Conservation (phyloP, 306 rosid genomes). For the Vigna hirtella region DNA sequence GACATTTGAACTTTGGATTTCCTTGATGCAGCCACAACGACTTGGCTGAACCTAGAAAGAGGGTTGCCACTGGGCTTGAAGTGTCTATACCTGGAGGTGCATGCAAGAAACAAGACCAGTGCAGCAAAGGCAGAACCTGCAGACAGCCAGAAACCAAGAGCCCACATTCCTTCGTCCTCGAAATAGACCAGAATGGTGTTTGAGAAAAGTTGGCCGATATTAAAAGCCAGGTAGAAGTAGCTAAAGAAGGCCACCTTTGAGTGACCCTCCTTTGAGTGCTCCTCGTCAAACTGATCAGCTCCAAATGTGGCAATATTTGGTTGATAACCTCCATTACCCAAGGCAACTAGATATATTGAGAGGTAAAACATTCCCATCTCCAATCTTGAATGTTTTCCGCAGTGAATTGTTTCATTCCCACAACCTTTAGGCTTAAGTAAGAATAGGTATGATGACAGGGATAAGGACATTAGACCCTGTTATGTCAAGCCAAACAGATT, state of each 20-base stretch:
- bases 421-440: slow-evolving; percentile 86
- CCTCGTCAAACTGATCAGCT: slow-evolving; percentile 97
- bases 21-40: slow-evolving; percentile 75
- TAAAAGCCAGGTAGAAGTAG: slow-evolving; percentile 97
- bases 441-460: slow-evolving; percentile 80
- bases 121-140: slow-evolving; percentile 84
- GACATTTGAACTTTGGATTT: slow-evolving; percentile 69
- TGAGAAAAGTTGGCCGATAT: slow-evolving; percentile 93
- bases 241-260: slow-evolving; percentile 93
- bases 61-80: slow-evolving; percentile 95
- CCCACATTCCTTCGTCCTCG: slow-evolving; percentile 95
- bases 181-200: slow-evolving; percentile 87
- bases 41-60: slow-evolving; percentile 85
- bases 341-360: slow-evolving; percentile 87
- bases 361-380: slow-evolving; percentile 81
- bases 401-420: slow-evolving; percentile 68
- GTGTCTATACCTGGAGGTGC: slow-evolving; percentile 87
- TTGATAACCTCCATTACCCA: slow-evolving; percentile 97
- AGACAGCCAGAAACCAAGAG: slow-evolving; percentile 90
- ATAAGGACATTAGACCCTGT: slow-evolving; percentile 80
- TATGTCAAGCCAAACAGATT: slow-evolving; percentile 27
- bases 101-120: slow-evolving; percentile 81
- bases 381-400: slow-evolving; percentile 68
- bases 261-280: slow-evolving; percentile 69
- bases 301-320: slow-evolving; percentile 95